Evolutionary conservation across 192 early-diverging fungal species (phyloP).

Genomic region (Coemansia sp.): DNA sequence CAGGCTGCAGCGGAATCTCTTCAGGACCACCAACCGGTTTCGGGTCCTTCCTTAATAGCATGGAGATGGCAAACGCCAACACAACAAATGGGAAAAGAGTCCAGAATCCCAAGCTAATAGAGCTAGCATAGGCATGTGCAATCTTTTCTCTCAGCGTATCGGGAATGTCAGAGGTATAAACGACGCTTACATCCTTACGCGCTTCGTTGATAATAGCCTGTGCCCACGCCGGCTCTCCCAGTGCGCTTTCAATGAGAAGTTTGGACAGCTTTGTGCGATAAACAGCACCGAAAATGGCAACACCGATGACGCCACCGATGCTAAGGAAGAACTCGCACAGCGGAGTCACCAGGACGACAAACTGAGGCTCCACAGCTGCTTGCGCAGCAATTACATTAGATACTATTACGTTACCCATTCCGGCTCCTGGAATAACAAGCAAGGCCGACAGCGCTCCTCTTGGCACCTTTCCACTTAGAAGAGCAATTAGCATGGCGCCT

Average conservation of each 20-base stretch:
- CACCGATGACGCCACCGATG: constrained; percentile 65
- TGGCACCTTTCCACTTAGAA: constrained; percentile 53
- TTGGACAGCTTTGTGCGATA: constrained; percentile 62
- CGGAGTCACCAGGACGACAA: constrained; percentile 69
- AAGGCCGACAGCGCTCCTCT: constrained; percentile 57
- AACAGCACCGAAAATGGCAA: constrained; percentile 62
- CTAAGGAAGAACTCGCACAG: constrained; percentile 68
- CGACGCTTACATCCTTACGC: constrained; percentile 47
- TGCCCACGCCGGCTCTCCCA: constrained; percentile 26
- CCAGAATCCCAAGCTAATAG: constrained; percentile 55
- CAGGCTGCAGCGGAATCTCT: constrained; percentile 9
- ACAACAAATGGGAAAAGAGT: constrained; percentile 55
- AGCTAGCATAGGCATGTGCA: constrained; percentile 55
- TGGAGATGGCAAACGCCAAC: constrained; percentile 49
- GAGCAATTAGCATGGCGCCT: constrained; percentile 62
- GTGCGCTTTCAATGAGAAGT: constrained; percentile 22
- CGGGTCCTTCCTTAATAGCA: constrained; percentile 43
- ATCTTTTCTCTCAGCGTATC: constrained; percentile 35
- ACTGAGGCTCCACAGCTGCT: constrained; percentile 58
- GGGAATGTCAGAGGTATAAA: constrained; percentile 39
- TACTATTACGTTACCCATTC: constrained; percentile 76
- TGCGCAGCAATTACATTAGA: constrained; percentile 73
- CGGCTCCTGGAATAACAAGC: constrained; percentile 70
- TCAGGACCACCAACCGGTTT: constrained; percentile 5
- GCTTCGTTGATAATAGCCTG: constrained; percentile 56